Percentiles rank a stretch among this genome's conserved stretches.
phyloP scores from a whole-genome alignment of 805 yeast species.

The Starmerella lactis-condensi region DNA sequence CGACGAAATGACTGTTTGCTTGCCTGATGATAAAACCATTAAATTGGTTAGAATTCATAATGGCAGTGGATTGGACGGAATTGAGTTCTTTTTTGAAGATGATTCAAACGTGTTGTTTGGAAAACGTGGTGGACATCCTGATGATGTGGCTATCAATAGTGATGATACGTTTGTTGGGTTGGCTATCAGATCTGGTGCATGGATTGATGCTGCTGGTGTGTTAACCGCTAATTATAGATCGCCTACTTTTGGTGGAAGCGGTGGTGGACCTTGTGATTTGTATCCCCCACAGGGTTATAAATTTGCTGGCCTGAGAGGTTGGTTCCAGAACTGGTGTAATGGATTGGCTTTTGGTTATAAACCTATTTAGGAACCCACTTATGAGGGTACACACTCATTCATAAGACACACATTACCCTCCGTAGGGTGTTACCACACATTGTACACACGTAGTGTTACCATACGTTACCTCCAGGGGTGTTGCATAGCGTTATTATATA shows the following conservation, averaged over 20 bases:
- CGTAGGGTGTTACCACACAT: no score
- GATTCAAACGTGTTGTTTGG: constrained; percentile 22
- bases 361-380: background rate
- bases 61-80: constrained; percentile 70
- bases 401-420: no score
- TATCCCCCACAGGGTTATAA: constrained; percentile 44
- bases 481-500: no score
- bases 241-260: constrained; percentile 43
- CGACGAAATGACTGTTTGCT: constrained; percentile 5
- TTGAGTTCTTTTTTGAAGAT: constrained; percentile 31
- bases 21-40: constrained; percentile 12
- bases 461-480: no score
- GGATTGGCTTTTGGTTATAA: constrained; percentile 50
- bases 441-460: no score
- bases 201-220: constrained; percentile 79
- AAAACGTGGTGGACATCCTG: constrained; percentile 24
- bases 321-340: constrained; percentile 49
- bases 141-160: constrained; percentile 32
- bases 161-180: constrained; percentile 48
- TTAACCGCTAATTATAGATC: constrained; percentile 30
- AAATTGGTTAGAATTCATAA: constrained; percentile 41
- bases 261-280: constrained; percentile 46
- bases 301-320: constrained; percentile 58
- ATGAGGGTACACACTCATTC: no score
- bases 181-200: constrained; percentile 53